These are phyloP conservation scores for Fusarium subtropicale DNA, from an alignment of 2,329 filamentous ascomycete species.

Conservation along the genomic window DNA sequence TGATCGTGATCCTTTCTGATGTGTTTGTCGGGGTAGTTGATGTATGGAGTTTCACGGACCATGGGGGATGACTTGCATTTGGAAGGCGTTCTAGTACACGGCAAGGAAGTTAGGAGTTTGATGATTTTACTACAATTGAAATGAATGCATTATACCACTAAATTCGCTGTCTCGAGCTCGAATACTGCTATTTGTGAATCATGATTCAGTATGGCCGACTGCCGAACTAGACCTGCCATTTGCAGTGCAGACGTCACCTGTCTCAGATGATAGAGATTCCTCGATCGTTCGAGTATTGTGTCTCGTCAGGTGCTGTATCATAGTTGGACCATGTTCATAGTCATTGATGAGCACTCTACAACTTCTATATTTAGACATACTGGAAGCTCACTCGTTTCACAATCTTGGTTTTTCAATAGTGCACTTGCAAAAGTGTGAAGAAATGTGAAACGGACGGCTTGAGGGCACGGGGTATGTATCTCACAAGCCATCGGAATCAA, in stretches of 20 bases:
- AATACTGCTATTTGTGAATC: not conserved
- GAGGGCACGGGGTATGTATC: not conserved
- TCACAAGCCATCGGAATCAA: conserved; percentile 8
- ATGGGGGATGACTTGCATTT: no score
- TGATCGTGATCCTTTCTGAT: not conserved
- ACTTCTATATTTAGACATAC: not conserved
- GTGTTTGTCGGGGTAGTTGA: not conserved
- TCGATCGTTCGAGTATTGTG: not conserved
- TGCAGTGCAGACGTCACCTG: not conserved
- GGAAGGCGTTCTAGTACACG: not conserved
- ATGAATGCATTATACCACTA: not conserved
- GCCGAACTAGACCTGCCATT: not conserved
- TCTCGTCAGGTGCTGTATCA: not conserved
- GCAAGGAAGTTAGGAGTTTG: not conserved
- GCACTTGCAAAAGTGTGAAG: not conserved
- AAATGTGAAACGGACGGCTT: not conserved
- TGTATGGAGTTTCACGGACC: conserved; percentile 4
- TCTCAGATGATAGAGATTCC: not conserved
- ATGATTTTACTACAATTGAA: not conserved
- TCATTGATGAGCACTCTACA: not conserved
- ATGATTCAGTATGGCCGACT: conserved; percentile 4
- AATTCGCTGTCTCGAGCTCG: not conserved
- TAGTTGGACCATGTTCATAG: not conserved
- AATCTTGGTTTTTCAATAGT: not conserved
- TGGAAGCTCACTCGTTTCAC: not conserved